These are phyloP conservation scores for Debaryomycetaceae sp. DNA, from an alignment of 1,139 yeast genomes.

Conservation along the genomic window DNA sequence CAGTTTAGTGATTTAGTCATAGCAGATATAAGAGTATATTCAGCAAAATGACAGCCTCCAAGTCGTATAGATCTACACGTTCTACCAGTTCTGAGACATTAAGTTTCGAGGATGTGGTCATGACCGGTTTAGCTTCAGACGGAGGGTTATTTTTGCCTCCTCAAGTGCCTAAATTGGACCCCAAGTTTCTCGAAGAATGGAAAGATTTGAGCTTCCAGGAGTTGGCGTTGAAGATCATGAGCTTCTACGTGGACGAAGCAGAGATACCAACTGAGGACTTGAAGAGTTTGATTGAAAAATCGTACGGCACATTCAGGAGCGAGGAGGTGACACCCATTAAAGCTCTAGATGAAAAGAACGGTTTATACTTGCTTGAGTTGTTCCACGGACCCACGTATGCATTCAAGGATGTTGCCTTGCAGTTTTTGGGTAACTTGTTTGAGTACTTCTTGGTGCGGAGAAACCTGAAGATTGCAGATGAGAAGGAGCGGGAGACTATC, in stretches of 20 bases:
- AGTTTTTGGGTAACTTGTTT: conserved; percentile 93
- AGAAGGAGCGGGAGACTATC: conserved; percentile 65
- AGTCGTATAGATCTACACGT: conserved; percentile 85
- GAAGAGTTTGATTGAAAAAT: conserved; percentile 55
- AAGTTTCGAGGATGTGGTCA: conserved; percentile 88
- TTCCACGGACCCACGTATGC: conserved; percentile 99
- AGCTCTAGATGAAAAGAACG: conserved; percentile 51
- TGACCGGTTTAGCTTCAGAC: conserved; percentile 91
- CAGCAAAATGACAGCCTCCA: conserved; percentile 13
- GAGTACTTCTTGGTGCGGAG: conserved; percentile 84
- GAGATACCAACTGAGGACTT: conserved; percentile 78
- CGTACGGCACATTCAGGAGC: conserved; percentile 90
- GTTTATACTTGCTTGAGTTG: conserved; percentile 77
- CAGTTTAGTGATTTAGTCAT: not conserved
- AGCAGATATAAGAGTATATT: not conserved
- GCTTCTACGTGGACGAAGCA: conserved; percentile 62
- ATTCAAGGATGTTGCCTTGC: conserved; percentile 96
- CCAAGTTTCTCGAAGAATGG: conserved; percentile 66
- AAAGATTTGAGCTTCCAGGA: conserved; percentile 72
- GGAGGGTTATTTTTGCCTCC: conserved; percentile 95
- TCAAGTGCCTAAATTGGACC: conserved; percentile 65
- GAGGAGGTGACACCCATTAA: conserved; percentile 80
- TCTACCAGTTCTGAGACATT: conserved; percentile 51
- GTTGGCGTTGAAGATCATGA: conserved; percentile 81
- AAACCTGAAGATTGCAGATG: conserved; percentile 60